These are phyloP conservation scores for Betula pendula DNA, from an alignment of 306 rosid species.

Conservation along the genomic window DNA sequence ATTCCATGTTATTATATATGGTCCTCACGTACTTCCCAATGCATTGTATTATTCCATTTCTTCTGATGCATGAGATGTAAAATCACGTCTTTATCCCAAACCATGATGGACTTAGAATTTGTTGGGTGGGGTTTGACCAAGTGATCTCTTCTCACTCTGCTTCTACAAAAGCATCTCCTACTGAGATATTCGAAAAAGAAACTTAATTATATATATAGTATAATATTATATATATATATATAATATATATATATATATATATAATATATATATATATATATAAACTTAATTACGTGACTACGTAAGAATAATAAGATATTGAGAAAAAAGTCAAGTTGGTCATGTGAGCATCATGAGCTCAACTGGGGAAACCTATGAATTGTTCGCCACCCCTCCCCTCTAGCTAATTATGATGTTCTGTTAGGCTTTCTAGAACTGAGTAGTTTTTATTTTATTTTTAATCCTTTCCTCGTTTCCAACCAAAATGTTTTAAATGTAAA, in stretches of 20 bases:
- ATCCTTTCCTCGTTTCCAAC: not conserved
- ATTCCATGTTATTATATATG: not conserved
- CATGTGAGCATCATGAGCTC: slow-evolving; percentile 27
- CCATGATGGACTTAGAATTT: too few species aligned
- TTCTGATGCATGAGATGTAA: too few species aligned
- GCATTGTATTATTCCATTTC: slow-evolving; percentile 9
- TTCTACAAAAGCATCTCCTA: not conserved
- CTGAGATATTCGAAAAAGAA: not conserved
- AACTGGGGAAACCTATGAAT: slow-evolving; percentile 2
- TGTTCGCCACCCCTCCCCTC: not conserved
- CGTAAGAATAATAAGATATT: not conserved
- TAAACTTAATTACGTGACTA: not conserved
- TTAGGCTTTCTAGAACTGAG: slow-evolving; percentile 5
- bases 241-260: too few species aligned
- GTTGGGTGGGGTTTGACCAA: too few species aligned
- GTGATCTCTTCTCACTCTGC: too few species aligned
- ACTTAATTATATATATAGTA: too few species aligned
- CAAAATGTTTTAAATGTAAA: not conserved
- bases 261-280: too few species aligned
- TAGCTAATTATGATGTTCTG: slow-evolving; percentile 20
- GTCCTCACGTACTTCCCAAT: slow-evolving; percentile 22
- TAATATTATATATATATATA: too few species aligned
- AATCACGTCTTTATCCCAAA: too few species aligned
- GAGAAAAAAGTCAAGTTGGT: not conserved
- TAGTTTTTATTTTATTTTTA: not conserved